Base-by-base conservation (phyloP, 306 rosid genomes). In the Rubus parviflorus region DNA sequence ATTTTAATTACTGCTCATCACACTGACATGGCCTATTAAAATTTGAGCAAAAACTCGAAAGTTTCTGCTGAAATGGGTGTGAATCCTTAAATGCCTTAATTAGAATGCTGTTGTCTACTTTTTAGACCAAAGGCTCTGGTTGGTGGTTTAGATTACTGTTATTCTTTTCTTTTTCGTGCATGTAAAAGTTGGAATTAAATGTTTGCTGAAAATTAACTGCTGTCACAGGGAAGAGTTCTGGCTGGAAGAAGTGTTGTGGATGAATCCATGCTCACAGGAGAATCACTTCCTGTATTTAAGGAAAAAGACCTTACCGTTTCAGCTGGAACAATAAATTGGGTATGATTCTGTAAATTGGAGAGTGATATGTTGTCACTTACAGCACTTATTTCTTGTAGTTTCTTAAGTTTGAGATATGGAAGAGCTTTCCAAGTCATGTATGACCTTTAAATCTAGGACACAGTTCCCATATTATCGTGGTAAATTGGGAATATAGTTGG, bases 211-310 rank as follows among this genome's bases (percentile, higher is more conserved):
- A 46, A 23, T 20, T 45, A 68, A 68, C 67, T 80, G 48, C 71
- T 76, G 80, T 83, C 54, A 70, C 87, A 95, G 97, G 99, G 97
- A 63, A 95, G 52, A 82, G 90, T 95, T 69, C 68, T 88, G 80
- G 92, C 96, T 14, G 99, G 99, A 83, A 89, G 97, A 90, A 92
- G 99, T 64, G 92, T 95, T 74, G 99, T 92, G 81, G 99, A 95
- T 49, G 99, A 95, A 85, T 90, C 99, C 81, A 92, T 95, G 99
- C 99, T 95, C 74, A 95, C 94, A 20, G 99, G 99, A 79, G 98
- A 95, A 85, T 95, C 97, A 65, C 97, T 92, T 76, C 98, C 97
- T 74, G 96, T 95, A 60, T 92, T 89, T 81, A 95, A 95, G 88
- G 98, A 95, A 78, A 80, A 84, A 80, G 97, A 93, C 81, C 85